Base-by-base conservation (phyloP, 805 yeast genomes). In the Peterozyma xylosa region DNA sequence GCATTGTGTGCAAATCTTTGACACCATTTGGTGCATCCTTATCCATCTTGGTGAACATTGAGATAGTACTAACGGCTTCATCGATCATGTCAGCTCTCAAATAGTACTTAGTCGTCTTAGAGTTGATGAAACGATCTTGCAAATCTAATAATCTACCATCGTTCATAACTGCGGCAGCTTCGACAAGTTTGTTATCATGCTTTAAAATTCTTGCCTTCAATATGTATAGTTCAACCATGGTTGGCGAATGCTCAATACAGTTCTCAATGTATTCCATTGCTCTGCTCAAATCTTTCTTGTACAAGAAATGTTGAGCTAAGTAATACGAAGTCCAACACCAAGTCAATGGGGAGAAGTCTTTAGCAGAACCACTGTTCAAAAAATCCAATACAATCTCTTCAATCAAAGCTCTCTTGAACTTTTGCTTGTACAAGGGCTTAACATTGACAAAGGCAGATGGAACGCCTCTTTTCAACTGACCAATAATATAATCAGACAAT, bases 61-160 rank as follows among this genome's bases (percentile, higher is more conserved):
- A 79, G 14, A 86, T 82, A 29, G 78, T 66, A 42, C 77, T 80
- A 42, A 85, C 73, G 1, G 96, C 97, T 48, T 80, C 76, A 29
- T 84, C 85, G 17, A 86, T 68, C 47, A 76, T 63, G 57, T 86
- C 76, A 11, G 93, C 88, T 54, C 97, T 74, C 48, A 91, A 62
- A 42, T 75, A 78, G 57, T 93, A 93, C 59, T 88, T 88, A 39
- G 86, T 85, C 6, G 96, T 73, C 56, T 88, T 89, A 44, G 96
- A 77, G 61, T 93, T 93, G 56, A 93, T 78, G 59, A 86, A 91
- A 51, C 99, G 71, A 63, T 93, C 99, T 60, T 88, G 96, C 46
- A 85, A 71, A 59, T 93, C 96, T 45, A 85, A 63, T 43, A 68
- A 59, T 53, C 96, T 74, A 13, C 91, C 96, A 43, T 70, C 73